These are phyloP conservation scores for Elongisporangium anandrum DNA, from an alignment of 352 stramenopile genomes.

Conservation along the genomic window DNA sequence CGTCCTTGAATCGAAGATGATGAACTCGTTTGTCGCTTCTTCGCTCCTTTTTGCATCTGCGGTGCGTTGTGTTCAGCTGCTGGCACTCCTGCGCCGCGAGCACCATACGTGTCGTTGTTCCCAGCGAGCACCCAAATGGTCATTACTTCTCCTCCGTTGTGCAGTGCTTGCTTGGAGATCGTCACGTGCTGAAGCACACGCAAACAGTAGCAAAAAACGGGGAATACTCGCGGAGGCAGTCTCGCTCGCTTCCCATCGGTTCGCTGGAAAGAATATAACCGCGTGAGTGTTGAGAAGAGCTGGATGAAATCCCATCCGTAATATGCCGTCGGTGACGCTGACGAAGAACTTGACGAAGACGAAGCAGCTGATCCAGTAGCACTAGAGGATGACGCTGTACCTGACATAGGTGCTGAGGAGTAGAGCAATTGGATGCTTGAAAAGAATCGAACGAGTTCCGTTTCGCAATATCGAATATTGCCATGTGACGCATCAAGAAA, in stretches of 20 bases:
- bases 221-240: constrained; percentile 17
- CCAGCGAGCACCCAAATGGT: constrained; percentile 8
- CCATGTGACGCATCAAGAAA: constrained; percentile 21
- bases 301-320: constrained; percentile 3
- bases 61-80: neutral
- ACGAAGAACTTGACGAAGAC: neutral
- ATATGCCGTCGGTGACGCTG: neutral
- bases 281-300: constrained; percentile 16
- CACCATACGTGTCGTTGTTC: neutral
- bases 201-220: constrained; percentile 28
- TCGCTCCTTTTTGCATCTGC: neutral
- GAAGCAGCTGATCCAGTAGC: too few relatives aligned
- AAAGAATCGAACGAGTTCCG: constrained; percentile 30
- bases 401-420: constrained; percentile 1
- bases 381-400: neutral
- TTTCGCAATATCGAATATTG: constrained; percentile 18
- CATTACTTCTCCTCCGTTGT: constrained; percentile 14
- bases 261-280: constrained; percentile 13
- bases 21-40: neutral
- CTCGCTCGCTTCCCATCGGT: constrained; percentile 4
- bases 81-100: neutral
- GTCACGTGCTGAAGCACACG: constrained; percentile 33
- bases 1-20: neutral
- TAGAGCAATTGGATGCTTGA: constrained; percentile 33
- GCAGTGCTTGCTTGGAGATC: constrained; percentile 23